Evolutionary conservation across 306 rosid genomes (phyloP).

Genomic region (Quercus glauca): DNA sequence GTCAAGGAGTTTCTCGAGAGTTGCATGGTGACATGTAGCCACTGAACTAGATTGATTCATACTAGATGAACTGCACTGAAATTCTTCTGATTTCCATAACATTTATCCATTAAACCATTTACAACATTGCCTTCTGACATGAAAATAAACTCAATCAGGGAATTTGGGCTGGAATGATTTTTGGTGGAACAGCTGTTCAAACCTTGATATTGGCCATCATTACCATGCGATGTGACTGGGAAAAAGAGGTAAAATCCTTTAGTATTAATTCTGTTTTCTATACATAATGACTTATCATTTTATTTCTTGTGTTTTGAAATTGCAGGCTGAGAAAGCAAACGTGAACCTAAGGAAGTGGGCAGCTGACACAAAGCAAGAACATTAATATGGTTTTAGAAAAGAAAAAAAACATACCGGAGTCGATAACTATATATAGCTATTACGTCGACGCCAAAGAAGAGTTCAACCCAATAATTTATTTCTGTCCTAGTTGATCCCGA

Average conservation of each 20-base stretch:
- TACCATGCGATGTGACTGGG: slow-evolving; percentile 64
- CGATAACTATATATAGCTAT: background rate
- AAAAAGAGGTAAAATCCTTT: slow-evolving; percentile 43
- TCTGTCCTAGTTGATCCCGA: background rate
- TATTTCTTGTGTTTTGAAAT: background rate
- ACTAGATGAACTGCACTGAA: no score
- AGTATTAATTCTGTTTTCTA: background rate
- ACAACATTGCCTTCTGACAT: no score
- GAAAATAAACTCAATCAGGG: slow-evolving; percentile 35
- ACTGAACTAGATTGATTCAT: no score
- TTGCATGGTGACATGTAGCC: no score
- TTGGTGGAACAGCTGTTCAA: slow-evolving; percentile 65
- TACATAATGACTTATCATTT: background rate
- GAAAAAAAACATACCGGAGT: background rate
- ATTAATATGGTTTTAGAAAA: background rate
- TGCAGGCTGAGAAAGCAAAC: slow-evolving; percentile 61
- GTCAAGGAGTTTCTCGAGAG: no score
- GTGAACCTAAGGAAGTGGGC: slow-evolving; percentile 41
- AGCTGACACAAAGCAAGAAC: slow-evolving; percentile 11
- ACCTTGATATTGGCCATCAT: slow-evolving; percentile 47
- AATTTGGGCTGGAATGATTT: slow-evolving; percentile 67
- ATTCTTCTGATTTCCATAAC: no score
- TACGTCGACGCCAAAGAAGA: background rate
- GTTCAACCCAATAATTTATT: background rate
- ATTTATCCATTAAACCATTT: no score